Evolutionary conservation across 2,329 filamentous ascomycete genomes (phyloP).

Genomic region (Dothidotthia symphoricarpi): DNA sequence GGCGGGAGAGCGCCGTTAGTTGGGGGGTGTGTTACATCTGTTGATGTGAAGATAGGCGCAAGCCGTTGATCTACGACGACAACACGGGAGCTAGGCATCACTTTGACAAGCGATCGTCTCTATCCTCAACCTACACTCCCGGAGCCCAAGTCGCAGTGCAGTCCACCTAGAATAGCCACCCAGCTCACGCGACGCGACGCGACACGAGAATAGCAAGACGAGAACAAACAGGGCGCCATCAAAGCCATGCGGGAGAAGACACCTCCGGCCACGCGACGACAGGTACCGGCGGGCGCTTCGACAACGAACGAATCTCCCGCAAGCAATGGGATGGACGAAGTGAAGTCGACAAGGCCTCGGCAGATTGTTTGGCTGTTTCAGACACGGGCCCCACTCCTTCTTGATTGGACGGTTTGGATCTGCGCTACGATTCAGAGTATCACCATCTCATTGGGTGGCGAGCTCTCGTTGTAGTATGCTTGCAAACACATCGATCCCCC

Average conservation of each 20-base stretch:
- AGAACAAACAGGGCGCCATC: conserved; percentile 10
- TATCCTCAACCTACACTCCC: too few relatives aligned
- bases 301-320: conserved; percentile 14
- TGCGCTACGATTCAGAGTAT: not conserved
- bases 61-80: conserved; percentile 26
- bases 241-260: conserved; percentile 20
- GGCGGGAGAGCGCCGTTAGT: conserved; percentile 6
- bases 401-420: not conserved
- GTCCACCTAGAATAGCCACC: conserved; percentile 6
- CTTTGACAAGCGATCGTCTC: conserved; percentile 17
- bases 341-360: conserved; percentile 16
- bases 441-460: not conserved
- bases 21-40: too few relatives aligned
- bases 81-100: conserved; percentile 23
- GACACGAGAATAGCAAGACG: conserved; percentile 15
- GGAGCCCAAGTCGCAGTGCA: too few relatives aligned
- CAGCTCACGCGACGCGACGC: too few relatives aligned
- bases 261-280: conserved; percentile 30
- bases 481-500: not conserved
- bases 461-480: too few relatives aligned
- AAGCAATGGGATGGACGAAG: conserved; percentile 21
- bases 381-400: not conserved
- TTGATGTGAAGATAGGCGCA: conserved; percentile 17
- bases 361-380: conserved; percentile 14
- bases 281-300: conserved; percentile 35